Evolutionary conservation across 352 stramenopile species (phyloP), one percentile per base, ranked within the genome.

Genomic region (Phytophthora citricola): DNA sequence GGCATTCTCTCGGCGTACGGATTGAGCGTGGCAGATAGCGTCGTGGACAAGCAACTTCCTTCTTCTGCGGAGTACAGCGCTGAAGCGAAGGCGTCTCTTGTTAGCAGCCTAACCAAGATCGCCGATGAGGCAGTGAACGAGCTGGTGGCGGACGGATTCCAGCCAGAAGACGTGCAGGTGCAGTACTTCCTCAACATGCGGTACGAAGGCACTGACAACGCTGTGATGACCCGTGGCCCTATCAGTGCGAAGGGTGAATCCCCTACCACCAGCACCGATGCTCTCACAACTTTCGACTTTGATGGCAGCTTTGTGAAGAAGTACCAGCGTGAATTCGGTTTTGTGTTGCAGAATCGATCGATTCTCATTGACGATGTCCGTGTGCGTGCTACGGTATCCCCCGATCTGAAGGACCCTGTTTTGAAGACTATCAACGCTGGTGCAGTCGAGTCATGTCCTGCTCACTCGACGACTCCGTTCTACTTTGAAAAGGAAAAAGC

Each of bases 1-100:
- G 98, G 98, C 45, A 98, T 99, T 55, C 82, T 99, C 31, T 99
- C 96, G 20, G 98, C 98, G 0, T 99, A 99, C 71, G 98, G 98
- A 7, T 81, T 99, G 51, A 97, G 87, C 34, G 88, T 99, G 44
- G 97, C 97, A 5, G 97, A 99, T 80, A 98, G 97, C 41, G 97
- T 99, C 5, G 87, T 98, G 24, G 97, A 99, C 78, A 98, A 97
- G 69, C 97, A 99, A 66, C 87, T 97, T 51, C 97, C 97, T 8
- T 86, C 85, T 8, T 94, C 89, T 7, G 69, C 76, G 2, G 71
- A 78, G 39, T 96, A 95, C 66, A 83, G 48, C 15, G 58, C 69
- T 8, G 47, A 73, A 0, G 86, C 75, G 53, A 94, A 94, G 64
- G 5, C 61, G 0, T 58, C 41, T 27, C 43, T 95, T 2, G 73